A percentile compares a stretch with the other conserved stretches of the same genome.
These are phyloP conservation scores for Pichia insulana DNA, from an alignment of 805 yeast species.

Conservation along the genomic window DNA sequence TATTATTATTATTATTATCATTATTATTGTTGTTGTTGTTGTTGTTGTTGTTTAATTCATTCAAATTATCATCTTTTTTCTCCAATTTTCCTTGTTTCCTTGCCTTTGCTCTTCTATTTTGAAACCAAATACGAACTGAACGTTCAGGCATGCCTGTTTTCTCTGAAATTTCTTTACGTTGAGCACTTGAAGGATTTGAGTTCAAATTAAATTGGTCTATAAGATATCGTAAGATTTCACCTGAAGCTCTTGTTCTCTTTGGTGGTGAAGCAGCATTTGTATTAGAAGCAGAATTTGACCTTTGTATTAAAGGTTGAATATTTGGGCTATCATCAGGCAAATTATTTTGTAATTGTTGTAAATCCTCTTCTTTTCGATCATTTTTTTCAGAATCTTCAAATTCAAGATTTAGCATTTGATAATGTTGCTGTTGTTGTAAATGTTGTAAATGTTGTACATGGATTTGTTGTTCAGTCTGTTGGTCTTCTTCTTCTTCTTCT, in stretches of 20 bases:
- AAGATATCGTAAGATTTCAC: conserved; percentile 64
- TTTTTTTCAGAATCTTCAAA: not conserved
- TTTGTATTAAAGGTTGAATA: too few species aligned
- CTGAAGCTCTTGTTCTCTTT: conserved; percentile 34
- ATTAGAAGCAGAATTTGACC: too few species aligned
- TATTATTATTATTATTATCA: not conserved
- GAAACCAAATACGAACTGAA: conserved; percentile 90
- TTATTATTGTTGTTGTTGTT: not conserved
- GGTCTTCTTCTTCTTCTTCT: too few species aligned
- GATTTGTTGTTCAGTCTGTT: too few species aligned
- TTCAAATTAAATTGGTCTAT: conserved; percentile 61
- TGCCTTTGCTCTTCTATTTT: conserved; percentile 73
- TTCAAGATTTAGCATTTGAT: not conserved
- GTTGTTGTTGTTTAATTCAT: not conserved
- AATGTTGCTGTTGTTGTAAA: not conserved
- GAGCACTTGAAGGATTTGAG: conserved; percentile 68
- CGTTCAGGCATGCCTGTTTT: conserved; percentile 78
- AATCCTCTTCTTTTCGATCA: not conserved
- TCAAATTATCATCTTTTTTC: conserved; percentile 15
- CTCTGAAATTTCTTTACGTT: conserved; percentile 59
- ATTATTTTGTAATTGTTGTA: not conserved
- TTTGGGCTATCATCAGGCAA: not conserved
- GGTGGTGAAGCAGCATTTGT: conserved; percentile 12
- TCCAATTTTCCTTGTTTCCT: conserved; percentile 51
- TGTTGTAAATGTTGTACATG: not conserved